A percentile compares a stretch with the other conserved stretches of the same genome.
These are phyloP conservation scores for Microstegium vimineum DNA, from an alignment of 176 grass and related monocot genomes.

Conservation along the genomic window DNA sequence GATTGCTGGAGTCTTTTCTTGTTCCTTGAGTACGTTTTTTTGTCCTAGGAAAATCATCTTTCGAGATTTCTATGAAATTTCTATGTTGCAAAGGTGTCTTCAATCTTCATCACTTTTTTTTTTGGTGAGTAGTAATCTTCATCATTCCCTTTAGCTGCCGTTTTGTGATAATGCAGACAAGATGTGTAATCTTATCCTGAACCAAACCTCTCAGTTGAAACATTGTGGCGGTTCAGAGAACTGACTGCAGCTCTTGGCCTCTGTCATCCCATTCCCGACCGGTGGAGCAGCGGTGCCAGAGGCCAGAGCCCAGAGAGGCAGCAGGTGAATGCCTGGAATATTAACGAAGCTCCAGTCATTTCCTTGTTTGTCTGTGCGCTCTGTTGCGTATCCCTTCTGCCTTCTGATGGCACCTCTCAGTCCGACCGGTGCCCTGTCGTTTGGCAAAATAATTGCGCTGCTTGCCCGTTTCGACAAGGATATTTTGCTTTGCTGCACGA, in stretches of 20 bases:
- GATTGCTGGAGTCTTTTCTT: no score
- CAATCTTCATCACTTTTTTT: no score
- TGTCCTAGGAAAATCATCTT: no score
- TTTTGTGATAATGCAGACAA: background rate
- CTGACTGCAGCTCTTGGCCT: background rate
- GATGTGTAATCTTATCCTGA: conserved; percentile 15
- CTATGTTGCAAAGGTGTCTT: no score
- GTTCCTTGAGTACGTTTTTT: background rate
- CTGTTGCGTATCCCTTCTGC: no score
- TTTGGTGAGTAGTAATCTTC: no score
- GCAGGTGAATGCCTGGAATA: conserved; percentile 14
- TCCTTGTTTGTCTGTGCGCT: no score
- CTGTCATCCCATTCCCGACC: background rate
- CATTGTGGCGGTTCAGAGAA: background rate
- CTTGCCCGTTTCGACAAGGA: background rate
- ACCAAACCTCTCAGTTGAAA: background rate
- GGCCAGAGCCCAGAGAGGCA: no score
- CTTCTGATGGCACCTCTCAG: no score
- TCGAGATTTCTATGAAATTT: no score
- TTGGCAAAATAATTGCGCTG: conserved; percentile 20
- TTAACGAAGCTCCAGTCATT: no score
- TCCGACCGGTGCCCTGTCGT: background rate
- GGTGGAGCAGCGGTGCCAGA: background rate
- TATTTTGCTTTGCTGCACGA: background rate
- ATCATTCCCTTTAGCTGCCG: no score